Evolutionary conservation across 192 early-diverging fungal species (phyloP), one percentile per base, ranked within the genome.

Genomic region (Entomortierella chlamydospora): DNA sequence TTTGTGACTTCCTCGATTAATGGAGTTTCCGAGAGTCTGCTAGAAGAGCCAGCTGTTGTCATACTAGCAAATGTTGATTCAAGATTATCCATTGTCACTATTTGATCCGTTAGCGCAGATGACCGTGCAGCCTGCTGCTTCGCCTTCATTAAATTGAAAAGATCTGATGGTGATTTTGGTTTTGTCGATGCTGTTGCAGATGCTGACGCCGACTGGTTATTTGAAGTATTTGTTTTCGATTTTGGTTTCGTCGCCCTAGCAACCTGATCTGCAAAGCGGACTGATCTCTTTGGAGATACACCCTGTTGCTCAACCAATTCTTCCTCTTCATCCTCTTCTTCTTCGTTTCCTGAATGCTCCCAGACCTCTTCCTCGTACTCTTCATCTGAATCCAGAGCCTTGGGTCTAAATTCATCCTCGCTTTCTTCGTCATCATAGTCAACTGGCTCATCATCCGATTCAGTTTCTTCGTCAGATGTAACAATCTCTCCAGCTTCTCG

Each of bases 271-370:
- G 82, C 73, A 51, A 83, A 83, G 22, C 68, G 63, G 33, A 80
- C 77, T 20, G 68, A 52, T 47, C 68, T 81, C 33, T 30, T 25
- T 28, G 25, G 20, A 39, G 61, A 22, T 9, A 5, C 50, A 18
- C 42, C 42, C 7, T 42, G 43, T 22, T 28, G 20, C 0, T 42
- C 29, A 34, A 29, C 55, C 20, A 31, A 9, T 28, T 63, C 65
- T 0, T 77, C 66, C 17, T 85, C 80, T 29, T 84, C 83, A 7
- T 78, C 76, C 51, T 82, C 72, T 11, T 73, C 56, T 18, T 77
- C 56, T 18, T 77, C 72, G 28, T 87, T 82, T 31, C 84, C 86
- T 26, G 83, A 84, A 57, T 85, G 71, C 17, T 83, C 82, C 34
- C 59, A 71, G 9, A 84, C 67, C 29, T 83, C 70, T 31, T 83